These are phyloP conservation scores for Trichosporon sp. DNA, from an alignment of 1,284 basidiomycete species.

Conservation along the genomic window DNA sequence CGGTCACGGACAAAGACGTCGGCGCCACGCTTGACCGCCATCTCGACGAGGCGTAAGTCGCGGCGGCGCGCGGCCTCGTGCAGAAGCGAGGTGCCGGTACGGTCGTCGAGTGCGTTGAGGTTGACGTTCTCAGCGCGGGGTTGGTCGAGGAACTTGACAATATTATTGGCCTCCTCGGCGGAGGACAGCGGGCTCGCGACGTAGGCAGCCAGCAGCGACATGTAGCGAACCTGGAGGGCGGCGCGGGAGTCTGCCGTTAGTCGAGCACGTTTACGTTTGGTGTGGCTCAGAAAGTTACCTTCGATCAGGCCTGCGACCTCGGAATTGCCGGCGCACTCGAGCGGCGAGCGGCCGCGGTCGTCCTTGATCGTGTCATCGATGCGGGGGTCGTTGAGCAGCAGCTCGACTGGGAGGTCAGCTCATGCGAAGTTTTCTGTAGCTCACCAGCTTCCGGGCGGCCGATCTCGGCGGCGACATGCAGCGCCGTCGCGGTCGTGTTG, in stretches of 20 bases:
- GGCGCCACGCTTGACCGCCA: slow-evolving; percentile 79
- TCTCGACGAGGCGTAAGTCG: slow-evolving; percentile 78
- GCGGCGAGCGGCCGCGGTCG: slow-evolving; percentile 67
- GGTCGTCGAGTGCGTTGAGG: slow-evolving; percentile 65
- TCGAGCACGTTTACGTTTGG: not conserved
- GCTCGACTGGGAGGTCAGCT: slow-evolving; percentile 57
- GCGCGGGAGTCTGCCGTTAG: slow-evolving; percentile 70
- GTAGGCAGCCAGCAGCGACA: slow-evolving; percentile 72
- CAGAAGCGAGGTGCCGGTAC: slow-evolving; percentile 75
- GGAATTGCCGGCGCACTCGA: slow-evolving; percentile 69
- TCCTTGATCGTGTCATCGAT: slow-evolving; percentile 82
- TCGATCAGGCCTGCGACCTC: slow-evolving; percentile 72
- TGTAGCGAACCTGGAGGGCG: slow-evolving; percentile 74
- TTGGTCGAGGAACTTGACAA: slow-evolving; percentile 61
- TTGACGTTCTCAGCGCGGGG: slow-evolving; percentile 58
- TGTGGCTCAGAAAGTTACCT: slow-evolving; percentile 59
- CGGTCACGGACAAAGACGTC: slow-evolving; percentile 88
- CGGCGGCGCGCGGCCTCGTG: slow-evolving; percentile 85
- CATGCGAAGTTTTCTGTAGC: not conserved
- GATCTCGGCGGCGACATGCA: slow-evolving; percentile 83
- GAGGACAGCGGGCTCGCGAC: slow-evolving; percentile 64
- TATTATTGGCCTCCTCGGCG: slow-evolving; percentile 43
- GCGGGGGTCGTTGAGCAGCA: slow-evolving; percentile 73
- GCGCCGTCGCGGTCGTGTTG: slow-evolving; percentile 73
- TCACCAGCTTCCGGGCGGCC: slow-evolving; percentile 73